phyloP scores from a whole-genome alignment of 768 basidiomycete species.

The Trichaptum fuscoviolaceum region DNA sequence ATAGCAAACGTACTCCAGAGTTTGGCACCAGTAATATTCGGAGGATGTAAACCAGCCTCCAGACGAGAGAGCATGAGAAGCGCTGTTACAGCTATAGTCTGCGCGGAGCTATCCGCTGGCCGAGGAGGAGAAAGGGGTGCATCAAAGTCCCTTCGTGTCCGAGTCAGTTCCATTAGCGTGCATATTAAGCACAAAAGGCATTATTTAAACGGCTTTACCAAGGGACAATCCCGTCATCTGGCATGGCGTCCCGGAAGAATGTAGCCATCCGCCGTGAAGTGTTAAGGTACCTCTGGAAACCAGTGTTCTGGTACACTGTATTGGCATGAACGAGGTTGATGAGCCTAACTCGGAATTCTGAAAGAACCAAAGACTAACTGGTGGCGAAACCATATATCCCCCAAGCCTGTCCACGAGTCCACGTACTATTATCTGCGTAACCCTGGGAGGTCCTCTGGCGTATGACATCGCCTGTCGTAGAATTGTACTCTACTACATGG shows the following conservation, averaged over 20 bases:
- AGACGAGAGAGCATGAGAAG: slow-evolving; percentile 50
- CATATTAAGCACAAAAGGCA: no score
- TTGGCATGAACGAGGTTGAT: neutral
- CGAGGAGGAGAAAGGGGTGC: slow-evolving; percentile 49
- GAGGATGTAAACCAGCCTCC: slow-evolving; percentile 28
- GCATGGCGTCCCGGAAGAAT: slow-evolving; percentile 57
- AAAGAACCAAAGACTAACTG: slow-evolving; percentile 36
- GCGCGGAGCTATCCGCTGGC: slow-evolving; percentile 67
- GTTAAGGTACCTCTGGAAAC: slow-evolving; percentile 44
- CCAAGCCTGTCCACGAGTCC: slow-evolving; percentile 73
- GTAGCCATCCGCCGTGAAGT: slow-evolving; percentile 54
- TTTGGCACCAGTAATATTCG: slow-evolving; percentile 23
- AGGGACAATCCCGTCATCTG: slow-evolving; percentile 57
- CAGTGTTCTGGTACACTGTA: slow-evolving; percentile 34
- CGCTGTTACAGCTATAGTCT: slow-evolving; percentile 55
- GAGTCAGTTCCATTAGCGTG: neutral
- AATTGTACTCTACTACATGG: slow-evolving; percentile 64
- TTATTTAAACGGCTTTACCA: slow-evolving; percentile 39
- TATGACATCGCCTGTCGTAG: slow-evolving; percentile 57
- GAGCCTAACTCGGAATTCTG: neutral
- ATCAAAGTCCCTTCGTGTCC: slow-evolving; percentile 58
- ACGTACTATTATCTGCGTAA: slow-evolving; percentile 56
- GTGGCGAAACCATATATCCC: slow-evolving; percentile 65
- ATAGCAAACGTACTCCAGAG: slow-evolving; percentile 47
- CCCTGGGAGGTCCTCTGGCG: slow-evolving; percentile 56